Conservation (phyloP, 108 stramenopile genomes). For the Discostella stelligeroides region DNA sequence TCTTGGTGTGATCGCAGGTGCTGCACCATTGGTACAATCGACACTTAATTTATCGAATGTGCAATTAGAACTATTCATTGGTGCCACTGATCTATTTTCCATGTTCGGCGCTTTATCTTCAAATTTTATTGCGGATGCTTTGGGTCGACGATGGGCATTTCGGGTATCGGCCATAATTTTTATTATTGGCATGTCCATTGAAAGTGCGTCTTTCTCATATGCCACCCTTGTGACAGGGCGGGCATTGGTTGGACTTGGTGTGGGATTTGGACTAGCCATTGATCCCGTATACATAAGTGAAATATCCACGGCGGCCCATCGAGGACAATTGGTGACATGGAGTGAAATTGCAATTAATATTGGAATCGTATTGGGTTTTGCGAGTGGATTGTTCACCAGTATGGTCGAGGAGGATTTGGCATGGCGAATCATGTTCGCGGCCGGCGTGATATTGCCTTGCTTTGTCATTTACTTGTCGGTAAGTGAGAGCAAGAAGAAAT, state of each 20-base stretch:
- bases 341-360: constrained; percentile 79
- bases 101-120: constrained; percentile 72
- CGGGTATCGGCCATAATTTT: constrained; percentile 67
- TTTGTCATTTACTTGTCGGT: constrained; percentile 61
- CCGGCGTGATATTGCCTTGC: constrained; percentile 71
- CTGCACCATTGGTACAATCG: constrained; percentile 56
- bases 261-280: constrained; percentile 84
- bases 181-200: constrained; percentile 67
- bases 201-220: constrained; percentile 49
- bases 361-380: constrained; percentile 82
- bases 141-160: constrained; percentile 72
- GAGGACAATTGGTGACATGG: constrained; percentile 85
- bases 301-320: constrained; percentile 70
- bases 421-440: constrained; percentile 77
- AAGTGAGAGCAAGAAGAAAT: not conserved
- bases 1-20: constrained; percentile 61
- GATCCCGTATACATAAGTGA: constrained; percentile 90
- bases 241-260: constrained; percentile 79
- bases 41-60: constrained; percentile 60
- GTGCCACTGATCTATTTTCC: constrained; percentile 69
- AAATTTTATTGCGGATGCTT: constrained; percentile 63
- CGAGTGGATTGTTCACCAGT: constrained; percentile 61
- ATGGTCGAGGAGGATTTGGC: constrained; percentile 47
- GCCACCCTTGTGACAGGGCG: constrained; percentile 74
- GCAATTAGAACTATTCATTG: constrained; percentile 76